Conservation (phyloP, 2,329 filamentous ascomycete genomes). For the Diaporthe vexans region DNA sequence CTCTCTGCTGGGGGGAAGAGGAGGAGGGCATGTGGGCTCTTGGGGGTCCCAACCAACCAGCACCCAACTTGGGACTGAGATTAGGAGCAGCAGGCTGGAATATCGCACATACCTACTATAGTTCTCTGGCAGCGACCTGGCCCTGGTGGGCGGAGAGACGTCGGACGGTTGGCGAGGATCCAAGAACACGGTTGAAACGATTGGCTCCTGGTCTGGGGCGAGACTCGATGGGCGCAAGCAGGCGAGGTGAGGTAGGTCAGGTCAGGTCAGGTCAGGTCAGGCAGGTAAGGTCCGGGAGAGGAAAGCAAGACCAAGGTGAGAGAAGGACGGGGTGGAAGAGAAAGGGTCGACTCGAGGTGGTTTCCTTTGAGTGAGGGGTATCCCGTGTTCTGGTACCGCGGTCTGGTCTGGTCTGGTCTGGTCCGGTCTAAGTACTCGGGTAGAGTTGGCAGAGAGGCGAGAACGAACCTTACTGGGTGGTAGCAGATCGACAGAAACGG, state of each 20-base stretch:
- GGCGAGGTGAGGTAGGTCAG: too few species aligned
- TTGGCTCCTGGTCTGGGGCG: not conserved
- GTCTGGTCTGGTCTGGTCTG: constrained; percentile 23
- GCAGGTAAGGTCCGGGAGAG: not conserved
- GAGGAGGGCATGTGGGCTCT: not conserved
- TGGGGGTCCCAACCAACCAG: not conserved
- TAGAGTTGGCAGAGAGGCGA: not conserved
- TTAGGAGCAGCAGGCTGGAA: too few species aligned
- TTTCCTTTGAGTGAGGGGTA: constrained; percentile 10
- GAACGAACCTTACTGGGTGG: constrained; percentile 13
- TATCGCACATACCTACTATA: too few species aligned
- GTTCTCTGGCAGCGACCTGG: not conserved
- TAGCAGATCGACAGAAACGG: constrained; percentile 19
- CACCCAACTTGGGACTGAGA: too few species aligned
- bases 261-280: not conserved
- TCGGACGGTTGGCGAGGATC: not conserved
- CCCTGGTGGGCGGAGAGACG: not conserved
- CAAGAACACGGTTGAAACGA: not conserved
- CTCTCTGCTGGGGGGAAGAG: not conserved
- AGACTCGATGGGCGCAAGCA: not conserved
- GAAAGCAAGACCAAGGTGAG: not conserved
- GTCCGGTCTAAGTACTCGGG: constrained; percentile 9
- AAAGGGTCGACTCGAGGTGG: not conserved
- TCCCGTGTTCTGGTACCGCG: constrained; percentile 10
- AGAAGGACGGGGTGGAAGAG: not conserved